Evolutionary conservation across 208 protist genomes (phyloP).

Genomic region (Tritrichomonas foetus): DNA sequence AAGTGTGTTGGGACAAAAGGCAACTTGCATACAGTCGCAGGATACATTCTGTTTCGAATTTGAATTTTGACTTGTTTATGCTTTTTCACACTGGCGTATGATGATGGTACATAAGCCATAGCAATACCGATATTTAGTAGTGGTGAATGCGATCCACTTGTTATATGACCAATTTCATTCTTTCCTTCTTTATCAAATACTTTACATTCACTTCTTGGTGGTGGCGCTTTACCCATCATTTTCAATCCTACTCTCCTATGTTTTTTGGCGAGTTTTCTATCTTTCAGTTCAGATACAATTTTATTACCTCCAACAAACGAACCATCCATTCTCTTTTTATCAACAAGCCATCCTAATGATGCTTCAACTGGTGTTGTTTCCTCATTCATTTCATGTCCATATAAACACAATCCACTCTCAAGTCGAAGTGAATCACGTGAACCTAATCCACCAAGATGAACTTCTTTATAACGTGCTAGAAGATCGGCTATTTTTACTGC

Average conservation of each 20-base stretch:
- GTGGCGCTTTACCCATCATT: slow-evolving; percentile 65
- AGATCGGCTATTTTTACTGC: background rate
- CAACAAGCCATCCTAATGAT: slow-evolving; percentile 81
- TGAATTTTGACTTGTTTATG: slow-evolving; percentile 57
- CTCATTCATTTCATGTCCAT: slow-evolving; percentile 89
- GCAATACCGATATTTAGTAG: slow-evolving; percentile 72
- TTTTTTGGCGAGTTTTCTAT: slow-evolving; percentile 48
- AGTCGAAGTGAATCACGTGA: slow-evolving; percentile 84
- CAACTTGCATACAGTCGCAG: slow-evolving; percentile 69
- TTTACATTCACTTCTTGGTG: slow-evolving; percentile 69
- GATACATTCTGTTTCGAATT: slow-evolving; percentile 70
- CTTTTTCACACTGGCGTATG: background rate
- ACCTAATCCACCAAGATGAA: slow-evolving; percentile 68
- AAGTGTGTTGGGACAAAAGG: slow-evolving; percentile 74
- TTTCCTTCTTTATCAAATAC: slow-evolving; percentile 64
- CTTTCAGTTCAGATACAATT: slow-evolving; percentile 39
- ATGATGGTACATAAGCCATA: slow-evolving; percentile 75
- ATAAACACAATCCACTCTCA: slow-evolving; percentile 92
- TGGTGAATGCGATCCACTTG: slow-evolving; percentile 77
- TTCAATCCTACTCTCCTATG: slow-evolving; percentile 76
- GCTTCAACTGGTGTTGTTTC: slow-evolving; percentile 81
- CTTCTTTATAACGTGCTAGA: slow-evolving; percentile 28
- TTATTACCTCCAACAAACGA: slow-evolving; percentile 29
- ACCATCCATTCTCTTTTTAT: slow-evolving; percentile 61
- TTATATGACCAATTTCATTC: slow-evolving; percentile 73